A percentile compares a stretch with the other conserved stretches of the same genome.
Conservation (phyloP, 2,329 filamentous ascomycete species). For the Nigrospora osmanthi region DNA sequence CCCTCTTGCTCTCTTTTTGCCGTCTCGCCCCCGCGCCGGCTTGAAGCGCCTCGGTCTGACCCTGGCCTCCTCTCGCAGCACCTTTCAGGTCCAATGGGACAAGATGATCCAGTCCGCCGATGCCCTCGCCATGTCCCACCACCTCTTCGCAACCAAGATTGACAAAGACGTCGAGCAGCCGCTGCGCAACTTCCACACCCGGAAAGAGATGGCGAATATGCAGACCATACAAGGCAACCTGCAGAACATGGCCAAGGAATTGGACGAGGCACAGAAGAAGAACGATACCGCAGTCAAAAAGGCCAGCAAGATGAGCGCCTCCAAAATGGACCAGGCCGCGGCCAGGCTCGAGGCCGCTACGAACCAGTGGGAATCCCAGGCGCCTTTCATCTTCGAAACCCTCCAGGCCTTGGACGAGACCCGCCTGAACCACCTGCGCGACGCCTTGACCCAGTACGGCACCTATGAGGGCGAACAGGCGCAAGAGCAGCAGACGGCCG, state of each 20-base stretch:
- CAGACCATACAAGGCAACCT: constrained; percentile 76
- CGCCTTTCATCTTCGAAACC: constrained; percentile 89
- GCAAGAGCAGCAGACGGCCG: constrained; percentile 64
- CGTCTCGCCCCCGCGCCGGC: not conserved
- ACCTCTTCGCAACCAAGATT: constrained; percentile 70
- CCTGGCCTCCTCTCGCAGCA: constrained; percentile 40
- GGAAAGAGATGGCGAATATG: constrained; percentile 75
- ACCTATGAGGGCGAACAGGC: constrained; percentile 88
- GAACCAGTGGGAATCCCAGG: constrained; percentile 87
- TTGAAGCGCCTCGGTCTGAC: not conserved
- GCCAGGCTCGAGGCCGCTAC: constrained; percentile 69
- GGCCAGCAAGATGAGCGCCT: constrained; percentile 65
- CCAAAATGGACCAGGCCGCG: constrained; percentile 69
- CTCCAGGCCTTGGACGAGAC: constrained; percentile 87
- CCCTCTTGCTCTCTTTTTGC: not conserved
- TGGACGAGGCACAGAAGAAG: constrained; percentile 78
- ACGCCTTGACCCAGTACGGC: constrained; percentile 84
- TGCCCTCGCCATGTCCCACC: constrained; percentile 75
- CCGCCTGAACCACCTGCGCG: constrained; percentile 80
- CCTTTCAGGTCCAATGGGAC: constrained; percentile 87
- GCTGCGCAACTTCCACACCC: constrained; percentile 65
- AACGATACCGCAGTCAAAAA: constrained; percentile 78
- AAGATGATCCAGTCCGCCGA: constrained; percentile 76
- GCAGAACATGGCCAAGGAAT: constrained; percentile 69
- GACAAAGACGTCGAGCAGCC: constrained; percentile 83